Percentiles rank a stretch among this genome's conserved stretches.
Evolutionary conservation across 169 alveolate species (phyloP).

Genomic region (Cryptosporidium sp.): DNA sequence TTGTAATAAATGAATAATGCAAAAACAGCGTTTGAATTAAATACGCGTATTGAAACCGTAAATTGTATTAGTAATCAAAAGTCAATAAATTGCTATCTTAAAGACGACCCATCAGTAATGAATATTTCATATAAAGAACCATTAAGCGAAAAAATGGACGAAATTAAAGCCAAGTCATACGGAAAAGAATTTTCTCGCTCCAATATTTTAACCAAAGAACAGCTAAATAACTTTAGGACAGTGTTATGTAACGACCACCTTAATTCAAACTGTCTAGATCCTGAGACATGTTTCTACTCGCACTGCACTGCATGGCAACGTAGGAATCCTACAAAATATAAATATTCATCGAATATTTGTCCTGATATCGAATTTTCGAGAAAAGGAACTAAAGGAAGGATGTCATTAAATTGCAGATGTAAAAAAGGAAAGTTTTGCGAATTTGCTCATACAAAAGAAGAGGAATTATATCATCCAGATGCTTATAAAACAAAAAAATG

Average conservation of each 20-base stretch:
- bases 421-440: constrained; percentile 59
- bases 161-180: background rate
- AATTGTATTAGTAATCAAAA: background rate
- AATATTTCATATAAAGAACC: background rate
- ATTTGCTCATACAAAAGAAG: constrained; percentile 71
- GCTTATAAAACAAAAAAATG: constrained; percentile 58
- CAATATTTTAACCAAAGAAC: constrained; percentile 23
- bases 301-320: constrained; percentile 76
- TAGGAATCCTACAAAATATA: constrained; percentile 58
- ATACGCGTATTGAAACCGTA: background rate
- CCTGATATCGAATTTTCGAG: constrained; percentile 65
- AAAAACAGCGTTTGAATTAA: background rate
- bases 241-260: constrained; percentile 56
- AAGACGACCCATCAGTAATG: background rate
- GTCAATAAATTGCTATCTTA: background rate
- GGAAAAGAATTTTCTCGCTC: background rate
- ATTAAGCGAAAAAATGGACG: background rate
- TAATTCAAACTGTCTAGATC: constrained; percentile 64
- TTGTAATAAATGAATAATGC: background rate
- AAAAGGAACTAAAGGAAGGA: constrained; percentile 64
- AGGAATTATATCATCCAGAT: constrained; percentile 70
- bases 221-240: constrained; percentile 48
- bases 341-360: constrained; percentile 48
- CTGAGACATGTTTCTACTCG: constrained; percentile 66
- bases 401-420: constrained; percentile 49